A percentile compares a stretch with the other conserved stretches of the same genome.
Conservation (phyloP, 257 asterid genomes). For the Avicennia marina region DNA sequence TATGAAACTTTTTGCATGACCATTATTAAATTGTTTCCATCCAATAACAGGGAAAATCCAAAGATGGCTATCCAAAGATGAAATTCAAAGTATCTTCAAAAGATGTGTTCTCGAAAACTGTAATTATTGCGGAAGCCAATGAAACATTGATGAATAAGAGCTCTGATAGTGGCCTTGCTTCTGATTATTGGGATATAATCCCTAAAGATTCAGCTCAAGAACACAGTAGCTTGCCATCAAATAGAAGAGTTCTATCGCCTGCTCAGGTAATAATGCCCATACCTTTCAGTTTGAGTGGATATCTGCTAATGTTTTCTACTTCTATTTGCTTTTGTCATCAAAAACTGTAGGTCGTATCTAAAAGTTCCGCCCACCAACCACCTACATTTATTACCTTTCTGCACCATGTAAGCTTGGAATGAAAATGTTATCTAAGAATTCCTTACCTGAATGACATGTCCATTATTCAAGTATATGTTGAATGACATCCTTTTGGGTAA, state of each 20-base stretch:
- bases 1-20: constrained; percentile 15
- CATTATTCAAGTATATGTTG: too few relatives aligned
- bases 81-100: constrained; percentile 70
- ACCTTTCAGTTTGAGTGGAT: constrained; percentile 13
- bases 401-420: neutral
- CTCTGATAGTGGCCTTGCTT: constrained; percentile 33
- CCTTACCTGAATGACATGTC: neutral
- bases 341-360: neutral
- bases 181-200: constrained; percentile 85
- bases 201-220: constrained; percentile 55
- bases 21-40: constrained; percentile 26
- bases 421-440: constrained; percentile 2
- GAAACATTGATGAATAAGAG: constrained; percentile 26
- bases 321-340: neutral
- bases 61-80: constrained; percentile 61
- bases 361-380: neutral
- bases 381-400: constrained; percentile 5
- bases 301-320: constrained; percentile 5
- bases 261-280: constrained; percentile 57
- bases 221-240: constrained; percentile 24
- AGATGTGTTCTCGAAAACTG: constrained; percentile 63
- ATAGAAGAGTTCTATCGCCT: constrained; percentile 58
- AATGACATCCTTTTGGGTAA: too few relatives aligned
- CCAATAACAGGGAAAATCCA: constrained; percentile 57
- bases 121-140: constrained; percentile 64